phyloP scores from a whole-genome alignment of 2,329 filamentous ascomycete genomes.

The Xylaria sp. region DNA sequence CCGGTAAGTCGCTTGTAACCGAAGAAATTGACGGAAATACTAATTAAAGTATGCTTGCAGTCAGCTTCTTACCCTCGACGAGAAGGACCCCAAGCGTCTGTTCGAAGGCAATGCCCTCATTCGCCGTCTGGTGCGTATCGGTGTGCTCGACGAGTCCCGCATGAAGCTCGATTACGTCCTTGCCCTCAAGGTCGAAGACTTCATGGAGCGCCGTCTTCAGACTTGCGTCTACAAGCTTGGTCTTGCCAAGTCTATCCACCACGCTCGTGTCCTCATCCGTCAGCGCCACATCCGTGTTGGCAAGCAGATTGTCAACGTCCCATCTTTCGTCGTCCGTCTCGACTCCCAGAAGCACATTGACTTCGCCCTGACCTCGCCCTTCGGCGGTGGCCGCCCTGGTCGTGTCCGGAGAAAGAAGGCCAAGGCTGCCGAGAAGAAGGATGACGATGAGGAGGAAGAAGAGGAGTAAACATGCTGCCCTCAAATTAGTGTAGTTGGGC shows the following conservation, averaged over 20 bases:
- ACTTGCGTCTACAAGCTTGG: slow-evolving; percentile 99
- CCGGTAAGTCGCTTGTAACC: slow-evolving; percentile 72
- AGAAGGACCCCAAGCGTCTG: slow-evolving; percentile 99
- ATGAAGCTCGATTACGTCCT: slow-evolving; percentile 99
- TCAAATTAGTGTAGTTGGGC: slow-evolving; percentile 45
- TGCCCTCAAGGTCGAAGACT: slow-evolving; percentile 99
- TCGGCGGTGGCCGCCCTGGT: slow-evolving; percentile 95
- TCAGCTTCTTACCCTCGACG: slow-evolving; percentile 99
- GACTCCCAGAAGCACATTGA: slow-evolving; percentile 99
- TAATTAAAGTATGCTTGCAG: slow-evolving; percentile 60
- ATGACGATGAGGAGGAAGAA: slow-evolving; percentile 84
- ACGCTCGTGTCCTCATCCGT: slow-evolving; percentile 99
- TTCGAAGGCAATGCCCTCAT: slow-evolving; percentile 99
- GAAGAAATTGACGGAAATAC: slow-evolving; percentile 7
- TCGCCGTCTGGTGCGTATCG: slow-evolving; percentile 99
- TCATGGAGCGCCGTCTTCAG: slow-evolving; percentile 99
- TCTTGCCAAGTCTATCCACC: slow-evolving; percentile 99
- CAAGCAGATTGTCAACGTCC: slow-evolving; percentile 99
- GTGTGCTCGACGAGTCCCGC: slow-evolving; percentile 99
- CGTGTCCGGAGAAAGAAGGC: slow-evolving; percentile 99
- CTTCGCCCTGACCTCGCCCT: slow-evolving; percentile 96
- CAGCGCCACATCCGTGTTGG: slow-evolving; percentile 99
- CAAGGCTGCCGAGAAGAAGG: slow-evolving; percentile 89
- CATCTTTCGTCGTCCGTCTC: slow-evolving; percentile 98
- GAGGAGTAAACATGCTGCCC: slow-evolving; percentile 70